Evolutionary conservation across 1,139 yeast genomes (phyloP).

Genomic region (Blastobotrys buckinghamii): DNA sequence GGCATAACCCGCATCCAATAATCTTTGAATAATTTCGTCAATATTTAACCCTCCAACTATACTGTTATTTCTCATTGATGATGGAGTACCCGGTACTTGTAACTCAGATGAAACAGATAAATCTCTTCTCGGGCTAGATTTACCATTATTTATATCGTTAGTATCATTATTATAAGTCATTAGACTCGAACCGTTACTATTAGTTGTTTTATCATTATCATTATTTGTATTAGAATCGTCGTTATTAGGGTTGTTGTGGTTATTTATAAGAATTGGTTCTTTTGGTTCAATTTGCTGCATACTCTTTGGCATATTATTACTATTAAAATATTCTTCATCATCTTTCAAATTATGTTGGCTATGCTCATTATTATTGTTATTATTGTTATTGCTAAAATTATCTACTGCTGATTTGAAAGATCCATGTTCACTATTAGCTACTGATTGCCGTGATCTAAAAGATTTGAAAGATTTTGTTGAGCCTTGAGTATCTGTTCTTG

Average conservation of each 20-base stretch:
- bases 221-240: slow-evolving; percentile 2
- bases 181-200: not conserved
- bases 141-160: not conserved
- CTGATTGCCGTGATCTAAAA: slow-evolving; percentile 27
- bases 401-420: slow-evolving; percentile 24
- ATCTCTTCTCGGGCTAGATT: slow-evolving; percentile 12
- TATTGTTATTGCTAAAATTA: slow-evolving; percentile 3
- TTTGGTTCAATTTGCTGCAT: slow-evolving; percentile 31
- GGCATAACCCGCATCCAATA: slow-evolving; percentile 91
- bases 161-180: not conserved
- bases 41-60: slow-evolving; percentile 33
- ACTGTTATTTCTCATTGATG: slow-evolving; percentile 11
- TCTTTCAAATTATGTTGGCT: slow-evolving; percentile 1
- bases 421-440: slow-evolving; percentile 22
- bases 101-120: slow-evolving; percentile 7
- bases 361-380: slow-evolving; percentile 4
- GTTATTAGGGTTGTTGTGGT: slow-evolving; percentile 23
- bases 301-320: slow-evolving; percentile 24
- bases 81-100: slow-evolving; percentile 3
- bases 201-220: not conserved
- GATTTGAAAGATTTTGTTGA: slow-evolving; percentile 35
- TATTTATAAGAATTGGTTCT: slow-evolving; percentile 31
- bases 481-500: slow-evolving; percentile 39
- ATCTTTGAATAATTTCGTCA: slow-evolving; percentile 82
- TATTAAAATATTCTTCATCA: slow-evolving; percentile 2